phyloP scores from a whole-genome alignment of 1,139 yeast species.

The Candida glucosophila region DNA sequence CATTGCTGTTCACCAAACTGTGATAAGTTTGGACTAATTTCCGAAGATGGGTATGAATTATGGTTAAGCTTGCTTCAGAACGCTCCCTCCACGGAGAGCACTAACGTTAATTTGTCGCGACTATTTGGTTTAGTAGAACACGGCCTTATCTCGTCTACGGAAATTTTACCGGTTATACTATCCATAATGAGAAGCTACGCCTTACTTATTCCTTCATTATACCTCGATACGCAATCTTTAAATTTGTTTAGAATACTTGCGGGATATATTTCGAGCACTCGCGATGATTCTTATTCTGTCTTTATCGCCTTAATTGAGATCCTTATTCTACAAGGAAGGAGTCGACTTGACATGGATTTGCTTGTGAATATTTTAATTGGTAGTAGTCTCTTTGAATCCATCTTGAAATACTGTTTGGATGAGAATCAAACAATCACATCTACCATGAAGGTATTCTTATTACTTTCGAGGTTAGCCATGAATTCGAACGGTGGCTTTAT shows the following conservation, averaged over 20 bases:
- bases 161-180: conserved; percentile 60
- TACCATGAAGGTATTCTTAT: conserved; percentile 42
- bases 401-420: conserved; percentile 40
- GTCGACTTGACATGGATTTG: conserved; percentile 10
- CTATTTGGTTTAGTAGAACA: conserved; percentile 42
- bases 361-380: conserved; percentile 30
- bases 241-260: conserved; percentile 47
- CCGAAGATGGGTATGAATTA: conserved; percentile 84
- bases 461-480: conserved; percentile 47
- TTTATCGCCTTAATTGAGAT: conserved; percentile 55
- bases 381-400: conserved; percentile 39
- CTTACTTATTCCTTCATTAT: conserved; percentile 46
- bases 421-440: conserved; percentile 41
- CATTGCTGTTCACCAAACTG: conserved; percentile 56
- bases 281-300: conserved; percentile 61
- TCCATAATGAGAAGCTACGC: conserved; percentile 68
- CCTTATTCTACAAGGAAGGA: conserved; percentile 32
- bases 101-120: conserved; percentile 19
- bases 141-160: conserved; percentile 60
- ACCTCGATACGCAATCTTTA: conserved; percentile 20
- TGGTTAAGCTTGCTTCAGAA: conserved; percentile 71
- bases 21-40: conserved; percentile 50
- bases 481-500: conserved; percentile 39
- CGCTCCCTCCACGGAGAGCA: conserved; percentile 21
- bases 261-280: conserved; percentile 49